Evolutionary conservation across 129 eudicot species (phyloP).

Genomic region (Scalesia atractyloides): DNA sequence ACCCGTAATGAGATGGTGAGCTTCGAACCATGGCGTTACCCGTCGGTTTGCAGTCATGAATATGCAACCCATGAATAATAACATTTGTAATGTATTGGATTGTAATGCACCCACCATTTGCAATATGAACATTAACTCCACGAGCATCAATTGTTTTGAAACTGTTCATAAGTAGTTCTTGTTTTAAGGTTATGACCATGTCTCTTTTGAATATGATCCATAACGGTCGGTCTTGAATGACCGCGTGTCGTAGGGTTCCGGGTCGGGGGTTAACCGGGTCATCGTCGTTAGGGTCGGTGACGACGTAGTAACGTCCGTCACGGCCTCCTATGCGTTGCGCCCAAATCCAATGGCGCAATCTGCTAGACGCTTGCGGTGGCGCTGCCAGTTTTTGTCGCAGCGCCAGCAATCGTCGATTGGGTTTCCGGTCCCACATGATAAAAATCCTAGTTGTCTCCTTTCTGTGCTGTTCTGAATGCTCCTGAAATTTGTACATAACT

Average conservation of each 20-base stretch:
- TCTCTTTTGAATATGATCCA: conserved; percentile 86
- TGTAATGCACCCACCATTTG: conserved; percentile 81
- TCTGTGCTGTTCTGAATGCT: conserved; percentile 59
- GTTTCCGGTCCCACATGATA: conserved; percentile 88
- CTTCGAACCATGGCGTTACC: conserved; percentile 91
- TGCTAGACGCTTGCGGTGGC: conserved; percentile 63
- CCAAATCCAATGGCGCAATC: conserved; percentile 92
- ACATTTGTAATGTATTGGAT: conserved; percentile 71
- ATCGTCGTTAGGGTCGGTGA: conserved; percentile 61
- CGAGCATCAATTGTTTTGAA: conserved; percentile 92
- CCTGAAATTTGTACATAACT: conserved; percentile 50
- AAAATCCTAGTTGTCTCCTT: conserved; percentile 77
- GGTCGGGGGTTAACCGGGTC: conserved; percentile 85
- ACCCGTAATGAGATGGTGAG: conserved; percentile 76
- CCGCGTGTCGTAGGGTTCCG: conserved; percentile 83
- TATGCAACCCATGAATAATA: conserved; percentile 78
- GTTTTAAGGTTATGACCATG: conserved; percentile 80
- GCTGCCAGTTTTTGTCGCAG: conserved; percentile 72
- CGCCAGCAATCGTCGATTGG: conserved; percentile 96
- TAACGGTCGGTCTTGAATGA: conserved; percentile 78
- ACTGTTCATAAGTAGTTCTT: conserved; percentile 89
- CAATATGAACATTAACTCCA: conserved; percentile 75
- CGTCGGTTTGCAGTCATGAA: conserved; percentile 81
- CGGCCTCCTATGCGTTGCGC: conserved; percentile 95
- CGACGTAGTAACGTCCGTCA: conserved; percentile 81